phyloP scores from a whole-genome alignment of 1,284 basidiomycete genomes.

The Cutaneotrichosporon sp. region DNA sequence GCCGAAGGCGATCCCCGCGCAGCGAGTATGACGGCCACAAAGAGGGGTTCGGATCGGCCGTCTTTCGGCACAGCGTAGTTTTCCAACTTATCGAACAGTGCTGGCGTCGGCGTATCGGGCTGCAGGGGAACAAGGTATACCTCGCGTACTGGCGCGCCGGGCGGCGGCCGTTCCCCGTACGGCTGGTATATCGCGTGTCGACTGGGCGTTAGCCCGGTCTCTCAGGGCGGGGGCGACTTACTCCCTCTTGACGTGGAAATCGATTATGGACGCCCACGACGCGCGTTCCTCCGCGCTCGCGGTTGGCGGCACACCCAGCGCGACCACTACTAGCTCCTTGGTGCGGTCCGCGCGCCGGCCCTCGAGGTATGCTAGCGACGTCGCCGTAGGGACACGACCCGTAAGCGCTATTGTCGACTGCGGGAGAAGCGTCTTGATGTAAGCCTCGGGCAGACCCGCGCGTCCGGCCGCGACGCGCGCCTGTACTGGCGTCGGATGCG shows the following conservation, averaged over 20 bases:
- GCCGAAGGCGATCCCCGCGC: not conserved
- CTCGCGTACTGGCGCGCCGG: slow-evolving; percentile 64
- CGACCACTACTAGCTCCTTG: slow-evolving; percentile 74
- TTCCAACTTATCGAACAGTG: slow-evolving; percentile 69
- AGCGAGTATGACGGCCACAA: slow-evolving; percentile 77
- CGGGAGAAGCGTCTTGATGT: slow-evolving; percentile 33
- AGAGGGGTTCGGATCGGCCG: slow-evolving; percentile 57
- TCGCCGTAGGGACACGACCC: slow-evolving; percentile 71
- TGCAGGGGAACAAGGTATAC: slow-evolving; percentile 79
- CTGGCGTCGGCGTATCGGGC: slow-evolving; percentile 53
- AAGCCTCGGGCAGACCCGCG: not conserved
- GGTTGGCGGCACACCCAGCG: slow-evolving; percentile 57
- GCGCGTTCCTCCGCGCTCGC: slow-evolving; percentile 44
- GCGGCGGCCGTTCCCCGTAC: slow-evolving; percentile 64
- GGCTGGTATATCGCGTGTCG: slow-evolving; percentile 82
- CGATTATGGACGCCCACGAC: slow-evolving; percentile 60
- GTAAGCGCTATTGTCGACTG: slow-evolving; percentile 29
- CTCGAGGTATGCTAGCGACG: slow-evolving; percentile 66
- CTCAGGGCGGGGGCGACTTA: slow-evolving; percentile 48
- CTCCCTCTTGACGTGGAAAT: slow-evolving; percentile 69
- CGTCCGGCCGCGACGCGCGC: slow-evolving; percentile 19
- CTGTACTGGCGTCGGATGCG: slow-evolving; percentile 16
- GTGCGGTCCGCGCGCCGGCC: slow-evolving; percentile 66
- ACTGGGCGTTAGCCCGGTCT: slow-evolving; percentile 49
- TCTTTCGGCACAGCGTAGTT: slow-evolving; percentile 60